Conservation (phyloP, 106 monocot species). For the Chionographis japonica region DNA sequence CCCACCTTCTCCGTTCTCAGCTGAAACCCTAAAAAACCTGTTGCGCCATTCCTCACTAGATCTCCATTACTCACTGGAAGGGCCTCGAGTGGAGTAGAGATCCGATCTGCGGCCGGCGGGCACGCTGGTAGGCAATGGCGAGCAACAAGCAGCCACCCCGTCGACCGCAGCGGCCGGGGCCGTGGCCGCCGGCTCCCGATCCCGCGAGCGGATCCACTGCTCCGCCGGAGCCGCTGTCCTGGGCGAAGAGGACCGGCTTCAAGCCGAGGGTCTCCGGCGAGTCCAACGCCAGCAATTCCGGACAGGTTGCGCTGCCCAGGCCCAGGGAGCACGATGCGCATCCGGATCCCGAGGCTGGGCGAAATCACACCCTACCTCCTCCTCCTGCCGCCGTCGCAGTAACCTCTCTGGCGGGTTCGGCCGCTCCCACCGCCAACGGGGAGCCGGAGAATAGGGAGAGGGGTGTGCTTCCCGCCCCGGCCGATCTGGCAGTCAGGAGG, state of each 20-base stretch:
- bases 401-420: too few species aligned
- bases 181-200: slow-evolving; percentile 13
- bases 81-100: too few species aligned
- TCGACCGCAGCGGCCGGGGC: slow-evolving; percentile 61
- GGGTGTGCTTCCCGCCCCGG: not conserved
- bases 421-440: slow-evolving; percentile 10
- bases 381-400: slow-evolving; percentile 16
- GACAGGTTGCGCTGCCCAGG: slow-evolving; percentile 43
- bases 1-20: too few species aligned
- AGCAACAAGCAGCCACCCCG: slow-evolving; percentile 30
- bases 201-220: not conserved
- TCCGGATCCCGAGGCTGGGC: slow-evolving; percentile 65
- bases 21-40: too few species aligned
- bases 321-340: slow-evolving; percentile 7
- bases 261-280: slow-evolving; percentile 51
- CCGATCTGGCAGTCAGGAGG: slow-evolving; percentile 26
- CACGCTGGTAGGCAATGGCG: not conserved
- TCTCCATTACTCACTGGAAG: too few species aligned
- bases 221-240: slow-evolving; percentile 48
- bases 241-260: slow-evolving; percentile 89
- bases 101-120: too few species aligned
- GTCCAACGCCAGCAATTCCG: slow-evolving; percentile 44
- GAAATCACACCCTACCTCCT: slow-evolving; percentile 22
- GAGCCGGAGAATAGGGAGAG: slow-evolving; percentile 5
- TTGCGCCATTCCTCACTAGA: too few species aligned